Evolutionary conservation across 306 rosid species (phyloP).

Genomic region (Sicyos baderoa): DNA sequence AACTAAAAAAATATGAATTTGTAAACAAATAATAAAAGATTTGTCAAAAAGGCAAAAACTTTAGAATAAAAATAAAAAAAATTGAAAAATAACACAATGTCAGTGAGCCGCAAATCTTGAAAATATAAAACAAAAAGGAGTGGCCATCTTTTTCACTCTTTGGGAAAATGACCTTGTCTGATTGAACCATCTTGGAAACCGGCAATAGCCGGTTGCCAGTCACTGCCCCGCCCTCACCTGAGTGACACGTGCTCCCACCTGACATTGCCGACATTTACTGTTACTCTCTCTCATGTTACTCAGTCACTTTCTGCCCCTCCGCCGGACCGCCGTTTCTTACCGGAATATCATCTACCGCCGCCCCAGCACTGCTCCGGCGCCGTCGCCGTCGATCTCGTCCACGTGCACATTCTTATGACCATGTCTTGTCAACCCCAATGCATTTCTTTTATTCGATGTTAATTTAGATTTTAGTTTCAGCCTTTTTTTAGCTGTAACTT

Average conservation of each 20-base stretch:
- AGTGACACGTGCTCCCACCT: background rate
- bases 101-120: slow-evolving; percentile 15
- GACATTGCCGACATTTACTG: background rate
- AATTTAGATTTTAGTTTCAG: no score
- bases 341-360: no score
- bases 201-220: background rate
- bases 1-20: background rate
- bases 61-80: background rate
- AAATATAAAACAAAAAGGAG: slow-evolving; percentile 1
- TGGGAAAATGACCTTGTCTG: background rate
- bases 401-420: background rate
- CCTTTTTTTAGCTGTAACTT: no score
- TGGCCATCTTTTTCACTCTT: background rate
- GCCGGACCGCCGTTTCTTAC: background rate
- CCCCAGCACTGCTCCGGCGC: no score
- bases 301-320: background rate
- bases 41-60: background rate
- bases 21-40: no score
- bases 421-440: background rate
- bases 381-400: no score
- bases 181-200: background rate
- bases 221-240: background rate
- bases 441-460: background rate
- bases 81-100: background rate
- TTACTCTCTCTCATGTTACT: no score